Evolutionary conservation across 2,329 filamentous ascomycete genomes (phyloP), one percentile per base, ranked within the genome.

Genomic region (Laburnicola sp.): DNA sequence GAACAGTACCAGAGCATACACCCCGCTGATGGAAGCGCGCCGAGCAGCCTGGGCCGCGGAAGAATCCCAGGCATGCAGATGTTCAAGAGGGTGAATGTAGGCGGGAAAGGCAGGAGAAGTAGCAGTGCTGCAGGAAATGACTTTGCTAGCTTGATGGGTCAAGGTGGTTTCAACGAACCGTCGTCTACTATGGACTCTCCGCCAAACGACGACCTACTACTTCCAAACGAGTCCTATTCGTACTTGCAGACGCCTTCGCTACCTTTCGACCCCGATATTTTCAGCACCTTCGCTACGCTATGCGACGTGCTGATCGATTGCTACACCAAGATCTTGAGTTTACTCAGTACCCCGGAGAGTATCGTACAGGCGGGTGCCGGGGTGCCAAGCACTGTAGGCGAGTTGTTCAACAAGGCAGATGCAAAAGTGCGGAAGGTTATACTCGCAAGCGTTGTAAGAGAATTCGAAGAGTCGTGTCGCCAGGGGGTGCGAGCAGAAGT

Each of bases 261-360:
- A 41, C 94, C 94, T 0, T 99, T 99, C 68, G 92, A 97, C 58
- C 94, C 94, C 0, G 94, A 99, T 74, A 99, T 96, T 66, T 94
- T 93, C 72, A 91, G 95, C 76, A 97, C 92, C 0, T 97, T 97
- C 75, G 88, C 91, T 10, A 97, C 94, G 9, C 80, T 99, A 5
- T 97, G 94, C 76, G 94, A 99, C 69, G 90, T 96, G 2, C 77
- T 99, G 54, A 95, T 97, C 63, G 94, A 97, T 71, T 90, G 86
- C 66, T 99, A 99, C 75, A 85, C 86, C 31, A 84, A 86, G 48
- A 83, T 99, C 26, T 78, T 95, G 63, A 80, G 79, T 37, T 78
- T 99, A 52, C 78, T 97, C 22, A 81, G 86, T n/a, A 84, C 85
- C 2, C 87, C 92, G 1, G 83, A 87, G 25, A 62, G 59, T 10